Evolutionary conservation across 2,329 filamentous ascomycete genomes (phyloP).

Genomic region (Eutypa lata): DNA sequence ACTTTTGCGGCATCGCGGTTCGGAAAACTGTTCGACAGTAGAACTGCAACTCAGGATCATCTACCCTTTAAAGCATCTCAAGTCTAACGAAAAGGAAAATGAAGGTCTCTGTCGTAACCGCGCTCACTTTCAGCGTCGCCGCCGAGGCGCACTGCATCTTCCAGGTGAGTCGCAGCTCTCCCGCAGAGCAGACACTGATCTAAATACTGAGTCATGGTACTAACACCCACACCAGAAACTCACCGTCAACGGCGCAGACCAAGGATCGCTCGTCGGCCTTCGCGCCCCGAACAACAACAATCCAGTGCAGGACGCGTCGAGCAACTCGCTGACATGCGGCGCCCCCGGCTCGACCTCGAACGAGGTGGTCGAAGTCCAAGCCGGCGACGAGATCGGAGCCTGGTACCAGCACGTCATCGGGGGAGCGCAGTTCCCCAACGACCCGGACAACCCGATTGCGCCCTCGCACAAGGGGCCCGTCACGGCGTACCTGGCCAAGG

Average conservation of each 20-base stretch:
- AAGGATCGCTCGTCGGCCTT: conserved; percentile 41
- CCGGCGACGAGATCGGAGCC: conserved; percentile 49
- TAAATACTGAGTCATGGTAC: neutral
- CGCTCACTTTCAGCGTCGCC: conserved; percentile 31
- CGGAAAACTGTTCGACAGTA: neutral
- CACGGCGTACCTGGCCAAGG: conserved; percentile 51
- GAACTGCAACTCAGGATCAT: neutral
- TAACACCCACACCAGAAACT: conserved; percentile 32
- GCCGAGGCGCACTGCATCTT: conserved; percentile 41
- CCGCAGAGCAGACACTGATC: too few relatives aligned
- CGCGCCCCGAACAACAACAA: conserved; percentile 50
- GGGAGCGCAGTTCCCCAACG: conserved; percentile 46
- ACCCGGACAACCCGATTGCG: conserved; percentile 53
- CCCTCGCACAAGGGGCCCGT: conserved; percentile 53
- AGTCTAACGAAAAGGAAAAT: conserved; percentile 19
- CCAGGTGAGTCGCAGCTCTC: conserved; percentile 28
- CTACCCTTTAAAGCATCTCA: neutral
- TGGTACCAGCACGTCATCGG: conserved; percentile 54
- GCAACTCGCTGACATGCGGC: conserved; percentile 45
- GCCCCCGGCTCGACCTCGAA: conserved; percentile 37
- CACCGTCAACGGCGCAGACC: conserved; percentile 44
- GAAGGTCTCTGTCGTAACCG: conserved; percentile 34
- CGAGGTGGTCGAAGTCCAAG: conserved; percentile 44
- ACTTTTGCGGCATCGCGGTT: neutral
- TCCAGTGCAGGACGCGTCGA: conserved; percentile 47